Base-by-base conservation (phyloP, 768 basidiomycete genomes). In the Trametes meyenii region DNA sequence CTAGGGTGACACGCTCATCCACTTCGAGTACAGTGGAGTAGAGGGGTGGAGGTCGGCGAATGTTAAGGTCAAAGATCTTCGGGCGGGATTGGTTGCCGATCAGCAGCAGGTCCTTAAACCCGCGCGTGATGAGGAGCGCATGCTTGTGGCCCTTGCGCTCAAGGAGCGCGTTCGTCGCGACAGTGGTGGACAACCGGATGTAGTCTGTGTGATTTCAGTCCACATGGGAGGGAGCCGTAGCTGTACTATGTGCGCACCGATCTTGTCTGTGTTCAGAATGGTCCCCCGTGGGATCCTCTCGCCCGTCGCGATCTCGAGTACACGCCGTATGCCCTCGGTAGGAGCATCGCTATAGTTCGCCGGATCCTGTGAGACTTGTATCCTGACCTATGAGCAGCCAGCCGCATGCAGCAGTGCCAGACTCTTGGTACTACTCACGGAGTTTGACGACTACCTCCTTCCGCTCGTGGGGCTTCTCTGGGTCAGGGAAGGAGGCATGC, bases 31-130 rank as follows among this genome's bases (percentile, higher is more conserved):
- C 91, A 3, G 78, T 76, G 0, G 86, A 84, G 72, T 96, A 98
- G 5, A 98, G 77, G 3, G 92, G 89, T 0, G 81, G 67, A 0
- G 89, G 81, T 11, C 92, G 85, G 24, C 87, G 84, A 71, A 98
- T 96, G 68, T 96, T 91, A 24, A 98, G 81, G 73, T 97, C 96
- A 68, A 98, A 98, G 67, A 98, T 97, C 68, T 85, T 86, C 1
- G 96, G 96, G 21, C 96, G 89, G 17, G 94, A 89, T 73, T 98
- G 96, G 73, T 97, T 97, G 10, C 94, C 94, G 60, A 98, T 98
- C 35, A 91, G 81, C 6, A 98, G 82, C 11, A 98, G 85, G 73
- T 97, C 96, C 71, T 86, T 86, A 81, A 96, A 96, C 0, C 94
- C 94, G 62, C 85, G 85, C 1, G 96, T 98, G 69, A 96, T 96